These are phyloP conservation scores for Lotus japonicus DNA, from an alignment of 306 rosid species.

Conservation along the genomic window DNA sequence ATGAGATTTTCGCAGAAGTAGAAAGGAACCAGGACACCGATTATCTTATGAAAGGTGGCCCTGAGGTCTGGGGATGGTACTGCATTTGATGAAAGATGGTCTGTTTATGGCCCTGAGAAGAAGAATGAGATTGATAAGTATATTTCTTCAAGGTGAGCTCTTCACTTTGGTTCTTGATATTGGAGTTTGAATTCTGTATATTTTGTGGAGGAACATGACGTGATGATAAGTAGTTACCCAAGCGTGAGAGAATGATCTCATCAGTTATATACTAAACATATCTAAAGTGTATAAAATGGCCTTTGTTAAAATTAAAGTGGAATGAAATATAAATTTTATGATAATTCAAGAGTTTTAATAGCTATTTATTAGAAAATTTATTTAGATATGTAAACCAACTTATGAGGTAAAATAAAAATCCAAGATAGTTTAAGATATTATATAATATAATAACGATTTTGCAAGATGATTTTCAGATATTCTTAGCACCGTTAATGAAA, in stretches of 20 bases:
- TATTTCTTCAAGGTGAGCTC: slow-evolving; percentile 26
- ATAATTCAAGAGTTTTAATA: not conserved
- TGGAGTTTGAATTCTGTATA: no score
- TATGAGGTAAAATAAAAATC: no score
- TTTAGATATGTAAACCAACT: not conserved
- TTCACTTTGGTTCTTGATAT: not conserved
- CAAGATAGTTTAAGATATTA: not conserved
- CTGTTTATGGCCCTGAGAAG: slow-evolving; percentile 25
- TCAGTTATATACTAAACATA: not conserved
- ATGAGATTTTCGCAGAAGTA: no score
- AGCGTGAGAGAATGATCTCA: no score
- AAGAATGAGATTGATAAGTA: slow-evolving; percentile 18
- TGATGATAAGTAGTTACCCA: no score
- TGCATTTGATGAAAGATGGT: slow-evolving; percentile 31
- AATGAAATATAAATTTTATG: not conserved
- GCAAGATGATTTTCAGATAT: not conserved
- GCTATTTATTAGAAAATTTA: not conserved
- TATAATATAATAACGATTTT: not conserved
- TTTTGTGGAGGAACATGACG: no score
- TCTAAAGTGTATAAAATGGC: no score
- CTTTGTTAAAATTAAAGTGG: not conserved
- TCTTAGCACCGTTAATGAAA: no score
- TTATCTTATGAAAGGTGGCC: no score
- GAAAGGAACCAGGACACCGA: no score
- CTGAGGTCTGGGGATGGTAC: not conserved